Conservation (phyloP, 305 asterid species). For the Plantago coronopus region DNA sequence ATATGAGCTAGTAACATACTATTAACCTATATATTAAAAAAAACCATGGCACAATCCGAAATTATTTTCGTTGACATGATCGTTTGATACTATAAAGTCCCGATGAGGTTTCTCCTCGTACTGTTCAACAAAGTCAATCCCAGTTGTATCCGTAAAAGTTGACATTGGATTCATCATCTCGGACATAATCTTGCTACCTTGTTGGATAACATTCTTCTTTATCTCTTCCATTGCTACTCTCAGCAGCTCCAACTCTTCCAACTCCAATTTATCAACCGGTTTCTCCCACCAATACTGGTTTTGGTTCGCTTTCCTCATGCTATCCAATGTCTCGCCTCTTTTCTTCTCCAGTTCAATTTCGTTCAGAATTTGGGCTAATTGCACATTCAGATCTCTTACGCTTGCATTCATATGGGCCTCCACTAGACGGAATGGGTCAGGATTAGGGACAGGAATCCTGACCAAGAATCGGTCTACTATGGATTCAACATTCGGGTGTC, state of each 20-base stretch:
- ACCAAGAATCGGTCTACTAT: conserved; percentile 43
- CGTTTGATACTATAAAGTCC: conserved; percentile 9
- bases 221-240: conserved; percentile 59
- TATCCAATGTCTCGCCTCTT: conserved; percentile 50
- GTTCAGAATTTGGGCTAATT: conserved; percentile 44
- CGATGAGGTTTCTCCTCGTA: conserved; percentile 43
- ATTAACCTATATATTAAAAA: conserved; percentile 36
- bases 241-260: conserved; percentile 57
- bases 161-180: conserved; percentile 21
- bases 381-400: conserved; percentile 51
- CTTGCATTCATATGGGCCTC: conserved; percentile 51
- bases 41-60: conserved; percentile 47
- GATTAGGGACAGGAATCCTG: conserved; percentile 20
- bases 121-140: conserved; percentile 32
- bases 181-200: conserved; percentile 34
- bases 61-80: conserved; percentile 4
- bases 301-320: conserved; percentile 37
- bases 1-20: conserved; percentile 27
- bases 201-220: conserved; percentile 35
- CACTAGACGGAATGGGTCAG: conserved; percentile 31
- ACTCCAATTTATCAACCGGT: conserved; percentile 39
- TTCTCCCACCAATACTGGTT: conserved; percentile 65
- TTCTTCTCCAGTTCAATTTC: conserved; percentile 55
- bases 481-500: conserved; percentile 59
- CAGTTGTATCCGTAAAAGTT: conserved; percentile 16